Evolutionary conservation across 1,139 yeast species (phyloP).

Genomic region (Suhomyces atakaporum): DNA sequence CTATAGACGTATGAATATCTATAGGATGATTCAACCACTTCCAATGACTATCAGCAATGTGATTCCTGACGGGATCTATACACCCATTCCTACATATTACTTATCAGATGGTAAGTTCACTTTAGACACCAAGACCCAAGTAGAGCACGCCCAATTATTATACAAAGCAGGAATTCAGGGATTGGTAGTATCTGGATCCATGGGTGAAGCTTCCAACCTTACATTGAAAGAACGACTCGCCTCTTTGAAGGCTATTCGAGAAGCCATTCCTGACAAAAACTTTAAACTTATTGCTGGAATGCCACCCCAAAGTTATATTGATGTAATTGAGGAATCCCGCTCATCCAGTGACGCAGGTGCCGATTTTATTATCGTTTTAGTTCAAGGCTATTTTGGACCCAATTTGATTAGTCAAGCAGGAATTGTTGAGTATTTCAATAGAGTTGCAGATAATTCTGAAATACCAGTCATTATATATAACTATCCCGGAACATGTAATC

Average conservation of each 20-base stretch:
- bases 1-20: no score
- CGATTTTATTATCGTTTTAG: constrained; percentile 43
- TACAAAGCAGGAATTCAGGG: constrained; percentile 35
- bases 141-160: constrained; percentile 36
- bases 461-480: constrained; percentile 51
- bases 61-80: constrained; percentile 33
- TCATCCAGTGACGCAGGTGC: constrained; percentile 46
- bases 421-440: constrained; percentile 42
- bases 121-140: constrained; percentile 36
- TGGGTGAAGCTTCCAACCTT: constrained; percentile 51
- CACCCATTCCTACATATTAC: constrained; percentile 44
- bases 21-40: no score
- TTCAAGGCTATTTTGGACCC: constrained; percentile 50
- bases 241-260: constrained; percentile 33
- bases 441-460: constrained; percentile 45
- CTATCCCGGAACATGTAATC: constrained; percentile 51
- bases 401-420: constrained; percentile 43
- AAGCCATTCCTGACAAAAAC: constrained; percentile 39
- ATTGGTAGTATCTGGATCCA: constrained; percentile 37
- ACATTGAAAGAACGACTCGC: constrained; percentile 42
- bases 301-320: constrained; percentile 42
- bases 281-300: constrained; percentile 48
- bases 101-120: constrained; percentile 28
- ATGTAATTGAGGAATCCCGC: constrained; percentile 39
- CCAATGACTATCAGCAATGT: no score